Conservation (phyloP, 345 rosid species). For the Populus alba region DNA sequence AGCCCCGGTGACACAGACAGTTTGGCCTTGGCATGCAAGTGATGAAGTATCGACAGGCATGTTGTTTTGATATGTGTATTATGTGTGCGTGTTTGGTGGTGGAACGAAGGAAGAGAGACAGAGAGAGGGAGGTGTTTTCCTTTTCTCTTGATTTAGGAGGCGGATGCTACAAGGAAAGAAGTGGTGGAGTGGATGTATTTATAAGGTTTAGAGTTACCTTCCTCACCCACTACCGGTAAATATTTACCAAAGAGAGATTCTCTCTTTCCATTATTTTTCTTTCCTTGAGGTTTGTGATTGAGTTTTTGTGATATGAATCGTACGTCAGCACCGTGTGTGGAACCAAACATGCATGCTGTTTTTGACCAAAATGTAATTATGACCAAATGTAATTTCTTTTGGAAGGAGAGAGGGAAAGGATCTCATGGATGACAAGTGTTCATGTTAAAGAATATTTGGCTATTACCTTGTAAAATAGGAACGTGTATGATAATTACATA, state of each 20-base stretch:
- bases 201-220: not conserved
- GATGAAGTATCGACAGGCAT: conserved; percentile 31
- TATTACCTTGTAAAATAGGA: no score
- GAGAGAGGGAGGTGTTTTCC: not conserved
- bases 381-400: no score
- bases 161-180: not conserved
- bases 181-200: not conserved
- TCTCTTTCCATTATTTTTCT: not conserved
- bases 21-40: conserved; percentile 43
- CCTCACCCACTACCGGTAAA: not conserved
- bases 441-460: no score
- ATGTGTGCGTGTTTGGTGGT: not conserved
- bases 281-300: no score
- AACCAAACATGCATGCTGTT: no score
- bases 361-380: no score
- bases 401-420: no score
- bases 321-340: not conserved
- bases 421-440: no score
- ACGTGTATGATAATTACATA: no score
- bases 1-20: conserved; percentile 96
- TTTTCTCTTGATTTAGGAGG: not conserved
- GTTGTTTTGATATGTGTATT: not conserved
- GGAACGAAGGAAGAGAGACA: not conserved
- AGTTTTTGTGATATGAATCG: not conserved
- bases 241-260: not conserved